These are phyloP conservation scores for Fusarium begoniae DNA, from an alignment of 2,329 filamentous ascomycete species.

Conservation along the genomic window DNA sequence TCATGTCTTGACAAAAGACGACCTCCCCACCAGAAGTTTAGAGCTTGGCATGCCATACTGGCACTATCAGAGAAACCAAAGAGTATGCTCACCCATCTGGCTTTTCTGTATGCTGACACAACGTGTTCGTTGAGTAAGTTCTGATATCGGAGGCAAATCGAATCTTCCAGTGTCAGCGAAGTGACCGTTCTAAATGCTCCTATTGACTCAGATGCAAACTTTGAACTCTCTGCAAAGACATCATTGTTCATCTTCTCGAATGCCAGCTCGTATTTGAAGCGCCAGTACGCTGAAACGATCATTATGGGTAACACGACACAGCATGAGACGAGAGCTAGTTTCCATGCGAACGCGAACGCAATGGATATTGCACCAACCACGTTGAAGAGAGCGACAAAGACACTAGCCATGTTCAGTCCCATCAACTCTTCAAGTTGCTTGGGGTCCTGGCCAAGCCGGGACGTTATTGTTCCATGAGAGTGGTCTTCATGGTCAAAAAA, in stretches of 20 bases:
- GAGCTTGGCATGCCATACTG: slow-evolving; percentile 68
- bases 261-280: slow-evolving; percentile 67
- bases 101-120: slow-evolving; percentile 65
- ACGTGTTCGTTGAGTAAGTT: slow-evolving; percentile 68
- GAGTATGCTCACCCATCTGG: slow-evolving; percentile 69
- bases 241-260: slow-evolving; percentile 75
- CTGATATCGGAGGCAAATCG: slow-evolving; percentile 70
- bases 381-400: slow-evolving; percentile 70
- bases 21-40: slow-evolving; percentile 74
- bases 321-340: slow-evolving; percentile 73
- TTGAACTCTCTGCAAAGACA: slow-evolving; percentile 76
- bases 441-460: slow-evolving; percentile 64
- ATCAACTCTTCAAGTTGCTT: slow-evolving; percentile 70
- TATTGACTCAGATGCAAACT: slow-evolving; percentile 79
- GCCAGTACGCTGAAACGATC: slow-evolving; percentile 58
- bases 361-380: slow-evolving; percentile 72
- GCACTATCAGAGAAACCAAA: slow-evolving; percentile 77
- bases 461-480: slow-evolving; percentile 67
- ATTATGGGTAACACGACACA: slow-evolving; percentile 67
- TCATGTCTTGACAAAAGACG: slow-evolving; percentile 64
- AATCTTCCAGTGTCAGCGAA: slow-evolving; percentile 74
- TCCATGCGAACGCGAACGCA: slow-evolving; percentile 79
- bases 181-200: slow-evolving; percentile 78
- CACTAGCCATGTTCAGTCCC: slow-evolving; percentile 70
- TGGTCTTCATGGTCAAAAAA: slow-evolving; percentile 71